Evolutionary conservation across 768 basidiomycete species (phyloP), one percentile per base, ranked within the genome.

Genomic region (Saitozyma sp.): DNA sequence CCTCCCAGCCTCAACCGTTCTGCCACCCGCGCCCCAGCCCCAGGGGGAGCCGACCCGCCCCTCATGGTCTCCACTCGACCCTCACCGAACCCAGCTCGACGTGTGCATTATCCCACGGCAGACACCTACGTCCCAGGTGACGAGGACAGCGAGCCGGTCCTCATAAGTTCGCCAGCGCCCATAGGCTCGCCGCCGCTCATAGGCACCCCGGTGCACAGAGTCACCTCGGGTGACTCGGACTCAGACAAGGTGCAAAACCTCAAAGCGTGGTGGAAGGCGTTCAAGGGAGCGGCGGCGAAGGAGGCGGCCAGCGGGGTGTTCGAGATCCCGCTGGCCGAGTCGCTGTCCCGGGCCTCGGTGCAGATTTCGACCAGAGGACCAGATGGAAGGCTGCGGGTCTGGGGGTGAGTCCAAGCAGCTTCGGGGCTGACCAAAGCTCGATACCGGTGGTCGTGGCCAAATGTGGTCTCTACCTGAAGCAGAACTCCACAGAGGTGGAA

Each of bases 401-500:
- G 78, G 70, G 74, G 75, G 77, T 80, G 56, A 60, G 78, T 76
- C 38, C 8, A n/a, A 38, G 7, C 46, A 56, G 20, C 43, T 9
- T 56, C 29, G 19, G 48, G 3, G 42, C 43, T 55, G 56, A 67
- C 45, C 9, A 14, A 50, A 76, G 94, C 0, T 90, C 89, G 76
- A 91, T 99, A 54, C 95, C 95, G 9, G 91, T 97, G 48, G 93
- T 97, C 56, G 95, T 99, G 48, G 95, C 95, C 51, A 97, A 96
- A 81, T 97, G 92, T 74, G 95, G 95, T 6, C 81, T 95, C 50
- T 89, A 93, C 82, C 86, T 99, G 62, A 99, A 99, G 78, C 92
- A 95, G 81, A 89, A 90, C 80, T 93, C 92, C 17, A 97, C 94
- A 16, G 92, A 94, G 80, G 86, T 94, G 9, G 86, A 89, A 66